Evolutionary conservation across 768 basidiomycete species (phyloP).

Genomic region (Kwoniella dendrophila): DNA sequence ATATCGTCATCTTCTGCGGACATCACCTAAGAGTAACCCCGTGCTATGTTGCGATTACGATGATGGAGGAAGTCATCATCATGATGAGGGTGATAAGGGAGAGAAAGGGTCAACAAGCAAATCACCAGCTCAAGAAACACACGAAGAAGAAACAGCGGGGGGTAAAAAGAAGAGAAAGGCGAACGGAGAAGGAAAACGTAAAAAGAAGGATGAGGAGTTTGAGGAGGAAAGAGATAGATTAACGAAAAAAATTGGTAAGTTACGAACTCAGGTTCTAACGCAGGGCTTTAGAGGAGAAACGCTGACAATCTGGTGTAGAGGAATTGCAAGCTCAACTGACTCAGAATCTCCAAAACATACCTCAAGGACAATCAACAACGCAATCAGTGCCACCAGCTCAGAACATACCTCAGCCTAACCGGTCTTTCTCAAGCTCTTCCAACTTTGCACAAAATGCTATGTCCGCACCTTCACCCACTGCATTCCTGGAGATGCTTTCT

Average conservation of each 20-base stretch:
- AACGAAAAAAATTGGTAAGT: slow-evolving; percentile 44
- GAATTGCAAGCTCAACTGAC: slow-evolving; percentile 41
- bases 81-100: slow-evolving; percentile 3
- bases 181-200: slow-evolving; percentile 20
- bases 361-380: neutral
- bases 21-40: slow-evolving; percentile 39
- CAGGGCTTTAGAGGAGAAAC: neutral
- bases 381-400: neutral
- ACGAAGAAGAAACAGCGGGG: slow-evolving; percentile 25
- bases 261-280: neutral
- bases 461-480: slow-evolving; percentile 40
- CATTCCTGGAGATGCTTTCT: slow-evolving; percentile 50
- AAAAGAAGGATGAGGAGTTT: slow-evolving; percentile 26
- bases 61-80: slow-evolving; percentile 22
- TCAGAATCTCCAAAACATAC: slow-evolving; percentile 1
- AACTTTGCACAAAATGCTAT: slow-evolving; percentile 5
- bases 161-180: slow-evolving; percentile 31
- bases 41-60: slow-evolving; percentile 47
- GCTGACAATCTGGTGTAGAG: slow-evolving; percentile 23
- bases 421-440: slow-evolving; percentile 8
- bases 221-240: slow-evolving; percentile 36
- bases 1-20: slow-evolving; percentile 41
- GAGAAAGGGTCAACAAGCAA: slow-evolving; percentile 9
- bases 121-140: neutral
- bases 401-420: slow-evolving; percentile 7